These are phyloP conservation scores for Nothopassalora personata DNA, from an alignment of 2,329 filamentous ascomycete species.

Conservation along the genomic window DNA sequence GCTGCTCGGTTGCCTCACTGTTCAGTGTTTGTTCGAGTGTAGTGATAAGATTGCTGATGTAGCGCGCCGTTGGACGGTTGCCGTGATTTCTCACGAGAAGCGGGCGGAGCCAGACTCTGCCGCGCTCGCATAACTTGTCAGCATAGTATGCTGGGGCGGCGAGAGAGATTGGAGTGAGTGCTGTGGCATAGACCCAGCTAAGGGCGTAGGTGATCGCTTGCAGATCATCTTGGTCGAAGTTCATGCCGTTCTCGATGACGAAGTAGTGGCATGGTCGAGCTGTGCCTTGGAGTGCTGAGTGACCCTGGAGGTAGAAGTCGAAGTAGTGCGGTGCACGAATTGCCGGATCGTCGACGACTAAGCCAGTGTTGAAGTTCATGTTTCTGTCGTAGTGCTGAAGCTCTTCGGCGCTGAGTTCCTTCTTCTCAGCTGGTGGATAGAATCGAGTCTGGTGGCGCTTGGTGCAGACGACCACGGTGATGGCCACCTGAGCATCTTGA, in stretches of 20 bases:
- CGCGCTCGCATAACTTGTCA: slow-evolving; percentile 19
- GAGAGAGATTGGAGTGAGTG: slow-evolving; percentile 31
- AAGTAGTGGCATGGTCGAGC: slow-evolving; percentile 78
- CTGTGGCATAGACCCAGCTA: slow-evolving; percentile 31
- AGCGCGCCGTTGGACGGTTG: background rate
- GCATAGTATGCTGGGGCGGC: slow-evolving; percentile 35
- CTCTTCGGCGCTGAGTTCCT: background rate
- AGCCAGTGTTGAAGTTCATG: background rate
- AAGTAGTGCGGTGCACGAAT: background rate
- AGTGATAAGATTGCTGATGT: background rate
- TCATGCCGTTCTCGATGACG: slow-evolving; percentile 28
- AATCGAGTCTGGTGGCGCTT: slow-evolving; percentile 41
- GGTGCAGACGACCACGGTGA: slow-evolving; percentile 34
- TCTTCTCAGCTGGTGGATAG: slow-evolving; percentile 23
- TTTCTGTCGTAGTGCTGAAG: background rate
- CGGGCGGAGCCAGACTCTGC: background rate
- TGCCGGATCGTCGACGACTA: slow-evolving; percentile 7
- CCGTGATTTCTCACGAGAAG: background rate
- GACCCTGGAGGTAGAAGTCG: slow-evolving; percentile 17
- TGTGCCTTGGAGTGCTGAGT: slow-evolving; percentile 59
- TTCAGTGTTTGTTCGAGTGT: background rate
- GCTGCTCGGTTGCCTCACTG: background rate
- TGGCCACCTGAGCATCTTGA: background rate
- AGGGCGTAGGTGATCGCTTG: slow-evolving; percentile 19
- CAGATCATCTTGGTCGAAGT: slow-evolving; percentile 1